Conservation (phyloP, 2,329 filamentous ascomycete genomes). For the Alternaria rosae region DNA sequence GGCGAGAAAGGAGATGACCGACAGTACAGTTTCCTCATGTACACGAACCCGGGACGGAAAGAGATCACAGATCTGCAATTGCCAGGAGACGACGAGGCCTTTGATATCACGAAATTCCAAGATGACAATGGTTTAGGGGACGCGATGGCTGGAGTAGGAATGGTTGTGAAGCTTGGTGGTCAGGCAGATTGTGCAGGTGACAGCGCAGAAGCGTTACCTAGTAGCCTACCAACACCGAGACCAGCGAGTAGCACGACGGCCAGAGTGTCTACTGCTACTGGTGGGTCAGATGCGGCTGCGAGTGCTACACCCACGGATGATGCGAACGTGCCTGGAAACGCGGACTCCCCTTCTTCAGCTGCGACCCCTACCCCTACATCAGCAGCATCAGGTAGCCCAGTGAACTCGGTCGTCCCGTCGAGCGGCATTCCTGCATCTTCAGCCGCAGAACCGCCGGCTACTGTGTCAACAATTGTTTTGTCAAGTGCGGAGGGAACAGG, state of each 20-base stretch:
- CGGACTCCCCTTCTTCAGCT: neutral
- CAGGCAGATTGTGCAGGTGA: slow-evolving; percentile 24
- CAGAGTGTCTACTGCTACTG: neutral
- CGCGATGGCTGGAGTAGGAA: slow-evolving; percentile 40
- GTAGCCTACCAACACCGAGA: slow-evolving; percentile 9
- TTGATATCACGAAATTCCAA: slow-evolving; percentile 41
- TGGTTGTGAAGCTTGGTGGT: slow-evolving; percentile 46
- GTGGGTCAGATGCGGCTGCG: neutral
- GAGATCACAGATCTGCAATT: slow-evolving; percentile 32
- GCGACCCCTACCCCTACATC: neutral
- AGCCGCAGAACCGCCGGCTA: neutral
- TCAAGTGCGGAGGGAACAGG: slow-evolving; percentile 2
- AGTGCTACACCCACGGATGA: neutral
- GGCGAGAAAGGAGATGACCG: slow-evolving; percentile 40
- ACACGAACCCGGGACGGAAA: slow-evolving; percentile 33
- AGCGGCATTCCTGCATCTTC: neutral
- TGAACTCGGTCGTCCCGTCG: neutral
- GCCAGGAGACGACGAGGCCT: slow-evolving; percentile 33
- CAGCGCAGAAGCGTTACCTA: slow-evolving; percentile 11
- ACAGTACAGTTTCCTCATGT: slow-evolving; percentile 46
- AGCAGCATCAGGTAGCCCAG: neutral
- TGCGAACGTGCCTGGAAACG: neutral
- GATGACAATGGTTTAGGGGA: slow-evolving; percentile 39
- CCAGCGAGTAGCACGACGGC: slow-evolving; percentile 1
- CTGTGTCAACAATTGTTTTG: slow-evolving; percentile 8